Evolutionary conservation across 345 rosid genomes (phyloP).

Genomic region (Geranium rotundifolium): DNA sequence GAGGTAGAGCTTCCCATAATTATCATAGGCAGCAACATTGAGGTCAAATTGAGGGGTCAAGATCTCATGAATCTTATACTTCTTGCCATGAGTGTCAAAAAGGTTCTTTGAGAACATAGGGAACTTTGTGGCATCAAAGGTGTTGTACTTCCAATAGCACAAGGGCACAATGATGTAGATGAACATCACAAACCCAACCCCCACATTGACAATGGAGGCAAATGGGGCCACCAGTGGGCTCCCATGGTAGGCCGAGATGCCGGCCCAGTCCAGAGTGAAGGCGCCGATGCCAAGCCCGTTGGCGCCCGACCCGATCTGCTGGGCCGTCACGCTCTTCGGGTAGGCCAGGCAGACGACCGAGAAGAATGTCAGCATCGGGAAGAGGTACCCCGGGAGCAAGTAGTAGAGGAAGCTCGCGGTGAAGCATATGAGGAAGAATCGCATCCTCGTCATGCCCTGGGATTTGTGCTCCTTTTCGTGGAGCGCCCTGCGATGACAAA

Average conservation of each 20-base stretch:
- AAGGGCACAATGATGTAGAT: slow-evolving; percentile 81
- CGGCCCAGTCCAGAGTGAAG: slow-evolving; percentile 96
- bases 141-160: slow-evolving; percentile 89
- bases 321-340: slow-evolving; percentile 87
- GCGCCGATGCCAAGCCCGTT: slow-evolving; percentile 95
- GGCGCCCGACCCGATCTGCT: slow-evolving; percentile 92
- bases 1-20: slow-evolving; percentile 80
- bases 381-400: slow-evolving; percentile 75
- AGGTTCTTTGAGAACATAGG: slow-evolving; percentile 89
- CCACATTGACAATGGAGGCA: slow-evolving; percentile 81
- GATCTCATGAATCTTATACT: slow-evolving; percentile 78
- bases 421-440: slow-evolving; percentile 55
- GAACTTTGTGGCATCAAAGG: slow-evolving; percentile 75
- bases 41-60: slow-evolving; percentile 60
- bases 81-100: slow-evolving; percentile 58
- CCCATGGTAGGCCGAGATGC: slow-evolving; percentile 98
- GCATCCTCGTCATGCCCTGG: slow-evolving; percentile 64
- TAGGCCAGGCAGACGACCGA: slow-evolving; percentile 96
- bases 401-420: slow-evolving; percentile 73
- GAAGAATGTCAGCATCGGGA: slow-evolving; percentile 86
- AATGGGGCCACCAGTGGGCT: slow-evolving; percentile 93
- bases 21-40: slow-evolving; percentile 50
- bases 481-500: slow-evolving; percentile 52
- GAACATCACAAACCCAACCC: slow-evolving; percentile 84
- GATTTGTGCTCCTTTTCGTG: slow-evolving; percentile 66